Percentiles rank a stretch among this genome's conserved stretches.
These are phyloP conservation scores for Cladobotryum protrusum DNA, from an alignment of 2,329 filamentous ascomycete species.

Conservation along the genomic window DNA sequence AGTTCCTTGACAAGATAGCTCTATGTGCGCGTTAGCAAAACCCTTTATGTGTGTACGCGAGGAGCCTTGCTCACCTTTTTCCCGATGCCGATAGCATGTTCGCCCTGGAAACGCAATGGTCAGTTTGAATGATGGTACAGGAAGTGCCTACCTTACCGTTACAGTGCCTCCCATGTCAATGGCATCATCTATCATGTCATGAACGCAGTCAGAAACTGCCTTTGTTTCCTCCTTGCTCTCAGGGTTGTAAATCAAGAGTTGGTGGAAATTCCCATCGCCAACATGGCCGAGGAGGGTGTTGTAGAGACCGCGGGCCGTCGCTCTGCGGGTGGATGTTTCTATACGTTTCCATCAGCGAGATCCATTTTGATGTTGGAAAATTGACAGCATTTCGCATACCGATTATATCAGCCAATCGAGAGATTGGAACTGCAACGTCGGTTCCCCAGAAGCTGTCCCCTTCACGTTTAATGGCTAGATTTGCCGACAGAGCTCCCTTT, in stretches of 20 bases:
- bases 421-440: slow-evolving; percentile 74
- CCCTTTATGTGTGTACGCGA: neutral
- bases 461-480: slow-evolving; percentile 57
- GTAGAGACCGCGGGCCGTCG: slow-evolving; percentile 54
- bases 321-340: slow-evolving; percentile 61
- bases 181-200: slow-evolving; percentile 64
- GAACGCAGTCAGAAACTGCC: slow-evolving; percentile 52
- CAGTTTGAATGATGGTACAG: neutral
- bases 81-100: slow-evolving; percentile 65
- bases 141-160: slow-evolving; percentile 43
- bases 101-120: slow-evolving; percentile 34
- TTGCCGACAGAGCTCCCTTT: slow-evolving; percentile 68
- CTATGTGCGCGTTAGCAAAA: slow-evolving; percentile 11
- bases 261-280: slow-evolving; percentile 69
- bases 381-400: slow-evolving; percentile 16
- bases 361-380: neutral
- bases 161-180: slow-evolving; percentile 67
- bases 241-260: slow-evolving; percentile 35
- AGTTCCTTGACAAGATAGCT: slow-evolving; percentile 56
- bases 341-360: neutral
- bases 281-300: slow-evolving; percentile 67
- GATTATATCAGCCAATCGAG: slow-evolving; percentile 64
- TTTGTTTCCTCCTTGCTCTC: slow-evolving; percentile 52
- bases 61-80: slow-evolving; percentile 55
- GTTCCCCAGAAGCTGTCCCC: slow-evolving; percentile 68